A percentile compares a stretch with the other conserved stretches of the same genome.
These are phyloP conservation scores for Clonostachys rhizophaga DNA, from an alignment of 2,329 filamentous ascomycete genomes.

Conservation along the genomic window DNA sequence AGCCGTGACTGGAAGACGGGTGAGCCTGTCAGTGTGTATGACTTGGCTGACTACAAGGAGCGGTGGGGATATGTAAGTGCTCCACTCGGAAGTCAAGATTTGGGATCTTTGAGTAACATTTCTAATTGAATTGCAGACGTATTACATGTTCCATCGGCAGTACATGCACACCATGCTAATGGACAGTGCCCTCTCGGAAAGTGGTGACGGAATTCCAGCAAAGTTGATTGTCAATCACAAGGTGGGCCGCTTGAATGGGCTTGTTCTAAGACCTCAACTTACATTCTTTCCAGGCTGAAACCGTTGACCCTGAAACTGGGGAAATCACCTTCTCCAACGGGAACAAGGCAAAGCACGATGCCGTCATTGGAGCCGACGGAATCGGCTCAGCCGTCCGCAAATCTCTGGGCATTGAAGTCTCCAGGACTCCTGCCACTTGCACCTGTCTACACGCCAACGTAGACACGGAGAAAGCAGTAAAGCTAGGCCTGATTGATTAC, in stretches of 20 bases:
- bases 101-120: too few species aligned
- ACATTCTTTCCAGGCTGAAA: constrained; percentile 18
- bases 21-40: constrained; percentile 59
- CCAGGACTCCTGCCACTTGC: constrained; percentile 45
- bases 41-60: constrained; percentile 59
- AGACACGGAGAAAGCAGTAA: constrained; percentile 43
- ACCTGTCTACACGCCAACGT: constrained; percentile 60
- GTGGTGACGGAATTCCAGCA: constrained; percentile 46
- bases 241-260: neutral
- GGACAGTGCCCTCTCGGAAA: constrained; percentile 42
- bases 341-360: constrained; percentile 39
- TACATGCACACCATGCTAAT: constrained; percentile 59
- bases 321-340: constrained; percentile 46
- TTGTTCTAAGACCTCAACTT: neutral
- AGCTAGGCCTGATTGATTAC: constrained; percentile 52
- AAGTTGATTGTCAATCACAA: constrained; percentile 47
- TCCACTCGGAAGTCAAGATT: too few species aligned
- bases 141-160: constrained; percentile 62
- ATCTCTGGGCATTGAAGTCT: constrained; percentile 48
- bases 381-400: constrained; percentile 55
- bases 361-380: constrained; percentile 56
- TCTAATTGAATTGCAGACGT: constrained; percentile 11
- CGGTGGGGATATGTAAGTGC: constrained; percentile 50
- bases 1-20: constrained; percentile 68
- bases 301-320: constrained; percentile 44